Evolutionary conservation across 805 yeast genomes (phyloP).

Genomic region (Wickerhamiella domercqiae): DNA sequence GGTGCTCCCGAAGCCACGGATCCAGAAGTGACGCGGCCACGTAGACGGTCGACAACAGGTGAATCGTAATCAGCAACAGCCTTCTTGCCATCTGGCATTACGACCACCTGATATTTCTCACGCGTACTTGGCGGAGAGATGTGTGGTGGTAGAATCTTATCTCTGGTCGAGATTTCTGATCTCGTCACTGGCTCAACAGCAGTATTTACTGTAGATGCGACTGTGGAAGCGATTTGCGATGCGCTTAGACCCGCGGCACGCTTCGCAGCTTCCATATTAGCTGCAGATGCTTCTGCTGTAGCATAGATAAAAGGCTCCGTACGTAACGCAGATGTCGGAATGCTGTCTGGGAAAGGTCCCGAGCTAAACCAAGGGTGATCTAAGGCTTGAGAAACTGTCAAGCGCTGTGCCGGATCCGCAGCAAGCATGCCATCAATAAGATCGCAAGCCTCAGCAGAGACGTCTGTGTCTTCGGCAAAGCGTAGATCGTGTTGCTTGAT

Average conservation of each 20-base stretch:
- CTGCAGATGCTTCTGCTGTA: conserved; percentile 44
- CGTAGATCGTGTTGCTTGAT: conserved; percentile 67
- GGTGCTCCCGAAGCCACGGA: not conserved
- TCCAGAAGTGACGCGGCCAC: conserved; percentile 1
- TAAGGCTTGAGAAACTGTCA: conserved; percentile 61
- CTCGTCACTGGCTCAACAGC: conserved; percentile 8
- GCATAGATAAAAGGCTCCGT: conserved; percentile 45
- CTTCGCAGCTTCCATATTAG: conserved; percentile 49
- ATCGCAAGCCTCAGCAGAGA: conserved; percentile 51
- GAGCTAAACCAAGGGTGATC: conserved; percentile 69
- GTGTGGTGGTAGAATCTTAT: conserved; percentile 63
- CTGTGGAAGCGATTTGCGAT: not conserved
- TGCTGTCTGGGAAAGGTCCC: conserved; percentile 63
- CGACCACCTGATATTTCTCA: conserved; percentile 50
- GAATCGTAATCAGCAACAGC: conserved; percentile 15
- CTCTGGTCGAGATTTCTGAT: not conserved
- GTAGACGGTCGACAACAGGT: conserved; percentile 18
- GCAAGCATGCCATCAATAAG: conserved; percentile 55
- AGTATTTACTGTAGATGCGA: conserved; percentile 7
- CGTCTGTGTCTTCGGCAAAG: conserved; percentile 46
- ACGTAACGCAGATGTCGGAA: conserved; percentile 47
- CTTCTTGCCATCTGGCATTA: conserved; percentile 14
- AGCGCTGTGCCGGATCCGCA: conserved; percentile 68
- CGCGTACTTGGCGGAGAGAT: conserved; percentile 87
- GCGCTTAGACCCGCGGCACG: conserved; percentile 35